Base-by-base conservation (phyloP, 768 basidiomycete species). In the Daedaleopsis nitida region DNA sequence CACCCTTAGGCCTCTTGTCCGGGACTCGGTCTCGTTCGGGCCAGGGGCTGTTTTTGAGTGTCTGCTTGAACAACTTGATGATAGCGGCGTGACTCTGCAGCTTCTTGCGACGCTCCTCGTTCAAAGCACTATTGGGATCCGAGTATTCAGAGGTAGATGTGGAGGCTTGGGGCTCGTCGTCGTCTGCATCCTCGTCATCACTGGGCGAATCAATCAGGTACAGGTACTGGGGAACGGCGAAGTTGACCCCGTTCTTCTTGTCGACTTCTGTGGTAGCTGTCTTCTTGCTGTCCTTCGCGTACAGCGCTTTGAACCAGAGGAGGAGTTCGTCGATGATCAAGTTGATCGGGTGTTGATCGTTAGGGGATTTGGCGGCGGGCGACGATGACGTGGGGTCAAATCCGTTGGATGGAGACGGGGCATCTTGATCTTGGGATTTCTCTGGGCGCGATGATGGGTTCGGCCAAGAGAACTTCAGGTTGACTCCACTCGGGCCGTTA, bases 281-380 rank as follows among this genome's bases (percentile, higher is more conserved):
- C 27, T 34, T 19, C 13, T n/a, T 5, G 23, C 14, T 3, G 3
- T 55, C 27, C 23, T 37, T 5, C 3, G 55, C 45, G 44, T 56
- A 56, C 34, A 47, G 21, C 1, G 44, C 44, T 24, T 56, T 47
- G 34, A 56, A 56, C 55, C 55, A 56, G 11, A 3, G n/a, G 32
- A 56, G 55, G 35, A 56, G 44, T 39, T 47, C 34, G n/a, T 24
- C n/a, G 10, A 56, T 8, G 45, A 56, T 19, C 4, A 47, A 16
- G n/a, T 56, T 56, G 27, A 56, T 19, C 5, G 55, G 55, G 21
- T 56, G 55, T 45, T 32, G 27, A 32, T 32, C 27, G 7, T 32
- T 32, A 32, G 27, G 27, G 27, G 27, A 32, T 32, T 32, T 32
- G 27, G 3, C 7, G 27, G 3, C 27, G 27, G 4, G 4, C 27